Base-by-base conservation (phyloP, 2,329 filamentous ascomycete species). In the Fusarium keratoplasticum region DNA sequence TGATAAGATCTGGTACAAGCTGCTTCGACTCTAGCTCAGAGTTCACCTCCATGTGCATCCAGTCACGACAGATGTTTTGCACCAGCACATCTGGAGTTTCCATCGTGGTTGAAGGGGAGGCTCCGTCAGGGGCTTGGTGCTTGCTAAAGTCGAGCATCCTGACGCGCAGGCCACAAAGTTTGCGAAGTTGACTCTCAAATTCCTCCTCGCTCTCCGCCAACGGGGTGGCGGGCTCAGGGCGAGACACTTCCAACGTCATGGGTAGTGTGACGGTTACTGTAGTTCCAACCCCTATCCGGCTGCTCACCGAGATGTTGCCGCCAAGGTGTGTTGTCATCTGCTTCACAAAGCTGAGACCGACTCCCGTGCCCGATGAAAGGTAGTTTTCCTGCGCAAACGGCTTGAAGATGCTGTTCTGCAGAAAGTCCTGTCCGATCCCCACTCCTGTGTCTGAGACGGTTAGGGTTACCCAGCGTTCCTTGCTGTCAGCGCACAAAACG, bases 271-370 rank as follows among this genome's bases (percentile, higher is more conserved):
- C 83, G 0, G 73, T 76, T 3, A 83, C 80, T 1, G 75, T 82
- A 3, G 84, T 86, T 1, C 85, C 85, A 3, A 77, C 66, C 6
- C 81, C 82, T 2, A 82, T 54, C 11, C 77, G 76, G 33, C 82
- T 92, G 62, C 85, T 84, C n/a, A 94, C 86, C 2, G 87, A 84
- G 50, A 94, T 89, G 2, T 84, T 84, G 0, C 92, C 92, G 27
- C 86, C 86, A 0, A 94, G 82, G 9, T 88, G 86, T 16, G 86
- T 84, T 2, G 91, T 87, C 8, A 94, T 89, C 60, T 85, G 83
- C 22, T 87, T 86, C 3, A 94, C 91, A 10, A 94, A 89, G 44
- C 89, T 91, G 33, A 94, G 81, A 0, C 92, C 92, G 0, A 94
- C 83, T 0, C 92, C 92, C 0, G 89, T 89, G 0, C 92, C 92